phyloP scores from a whole-genome alignment of 257 asterid genomes.

The Primulina tabacum region DNA sequence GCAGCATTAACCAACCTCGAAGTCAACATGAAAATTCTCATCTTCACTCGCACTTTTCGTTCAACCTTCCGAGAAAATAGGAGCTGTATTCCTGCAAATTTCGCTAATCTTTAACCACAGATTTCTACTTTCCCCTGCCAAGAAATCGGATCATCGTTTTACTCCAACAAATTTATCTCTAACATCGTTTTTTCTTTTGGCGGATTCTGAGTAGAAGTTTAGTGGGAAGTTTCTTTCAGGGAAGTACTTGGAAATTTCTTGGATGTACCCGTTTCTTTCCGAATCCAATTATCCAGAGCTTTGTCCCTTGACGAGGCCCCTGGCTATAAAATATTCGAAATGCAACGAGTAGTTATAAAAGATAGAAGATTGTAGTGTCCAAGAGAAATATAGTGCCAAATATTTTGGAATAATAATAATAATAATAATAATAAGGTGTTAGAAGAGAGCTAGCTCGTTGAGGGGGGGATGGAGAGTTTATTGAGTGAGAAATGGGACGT shows the following conservation, averaged over 20 bases:
- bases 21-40: neutral
- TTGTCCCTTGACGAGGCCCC: neutral
- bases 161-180: constrained; percentile 4
- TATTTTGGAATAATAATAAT: neutral
- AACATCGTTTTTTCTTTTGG: neutral
- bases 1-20: neutral
- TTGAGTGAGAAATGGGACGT: constrained; percentile 73
- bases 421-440: neutral
- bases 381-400: neutral
- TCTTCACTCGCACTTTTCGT: neutral
- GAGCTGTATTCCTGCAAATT: constrained; percentile 13
- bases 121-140: constrained; percentile 20
- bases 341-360: neutral
- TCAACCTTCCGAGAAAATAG: neutral
- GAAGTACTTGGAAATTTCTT: constrained; percentile 25
- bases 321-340: constrained; percentile 15
- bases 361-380: neutral
- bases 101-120: constrained; percentile 19
- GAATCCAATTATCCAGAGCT: neutral
- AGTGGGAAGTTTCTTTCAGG: constrained; percentile 13
- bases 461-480: constrained; percentile 44
- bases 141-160: constrained; percentile 32
- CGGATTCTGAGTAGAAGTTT: neutral
- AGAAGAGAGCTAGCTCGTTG: neutral
- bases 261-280: neutral